These are phyloP conservation scores for Fomitopsis schrenkii DNA, from an alignment of 1,284 basidiomycete species.

Conservation along the genomic window DNA sequence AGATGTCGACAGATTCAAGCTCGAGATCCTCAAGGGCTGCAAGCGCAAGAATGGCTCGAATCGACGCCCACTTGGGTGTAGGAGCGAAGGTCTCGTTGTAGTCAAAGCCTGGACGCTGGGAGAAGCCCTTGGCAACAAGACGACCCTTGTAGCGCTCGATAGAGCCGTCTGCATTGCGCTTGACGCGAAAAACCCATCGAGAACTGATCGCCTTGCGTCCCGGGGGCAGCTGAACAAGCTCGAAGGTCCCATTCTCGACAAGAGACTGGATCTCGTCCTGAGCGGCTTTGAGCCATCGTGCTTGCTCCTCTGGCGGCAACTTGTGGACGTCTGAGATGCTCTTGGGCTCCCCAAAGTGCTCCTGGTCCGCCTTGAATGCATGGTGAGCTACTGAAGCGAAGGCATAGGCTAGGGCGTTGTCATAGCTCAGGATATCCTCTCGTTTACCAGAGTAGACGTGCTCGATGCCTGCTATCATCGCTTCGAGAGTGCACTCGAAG, in stretches of 20 bases:
- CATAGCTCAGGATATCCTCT: background rate
- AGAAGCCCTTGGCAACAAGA: constrained; percentile 37
- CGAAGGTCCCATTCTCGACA: too few relatives aligned
- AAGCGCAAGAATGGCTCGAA: constrained; percentile 32
- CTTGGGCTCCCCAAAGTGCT: background rate
- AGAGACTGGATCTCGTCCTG: constrained; percentile 8
- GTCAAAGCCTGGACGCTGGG: too few relatives aligned
- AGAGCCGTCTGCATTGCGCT: constrained; percentile 29
- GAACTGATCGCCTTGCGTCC: constrained; percentile 14
- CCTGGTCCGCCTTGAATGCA: constrained; percentile 1
- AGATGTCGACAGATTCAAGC: constrained; percentile 34
- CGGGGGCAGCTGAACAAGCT: too few relatives aligned
- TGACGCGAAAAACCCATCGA: constrained; percentile 36
- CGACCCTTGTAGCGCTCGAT: constrained; percentile 33
- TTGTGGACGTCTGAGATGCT: constrained; percentile 1
- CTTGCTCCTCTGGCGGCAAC: background rate
- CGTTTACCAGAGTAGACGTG: constrained; percentile 3
- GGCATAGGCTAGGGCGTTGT: background rate
- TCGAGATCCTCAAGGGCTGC: constrained; percentile 31
- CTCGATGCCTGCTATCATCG: constrained; percentile 7
- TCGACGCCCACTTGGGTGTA: constrained; percentile 25
- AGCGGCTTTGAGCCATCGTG: constrained; percentile 7
- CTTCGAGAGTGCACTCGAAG: constrained; percentile 3
- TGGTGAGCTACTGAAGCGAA: constrained; percentile 1
- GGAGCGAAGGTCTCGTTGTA: constrained; percentile 38